Evolutionary conservation across 2,329 filamentous ascomycete genomes (phyloP).

Genomic region (Fusarium miscanthi): DNA sequence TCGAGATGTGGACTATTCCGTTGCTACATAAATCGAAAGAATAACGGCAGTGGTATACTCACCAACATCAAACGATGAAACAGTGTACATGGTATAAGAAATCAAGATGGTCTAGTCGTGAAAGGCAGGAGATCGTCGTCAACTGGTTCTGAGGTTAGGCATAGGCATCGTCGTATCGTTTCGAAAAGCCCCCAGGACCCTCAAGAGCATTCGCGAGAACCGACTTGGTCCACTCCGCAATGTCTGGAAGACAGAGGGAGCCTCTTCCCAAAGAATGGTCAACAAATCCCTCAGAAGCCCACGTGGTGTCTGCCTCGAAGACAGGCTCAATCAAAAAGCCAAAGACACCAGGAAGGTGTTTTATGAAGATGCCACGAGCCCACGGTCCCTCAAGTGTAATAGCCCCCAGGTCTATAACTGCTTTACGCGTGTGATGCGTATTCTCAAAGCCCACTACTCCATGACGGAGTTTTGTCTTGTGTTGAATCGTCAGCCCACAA

Average conservation of each 20-base stretch:
- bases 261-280: conserved; percentile 50
- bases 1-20: conserved; percentile 32
- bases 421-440: conserved; percentile 56
- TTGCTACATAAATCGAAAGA: conserved; percentile 38
- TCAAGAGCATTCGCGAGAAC: conserved; percentile 52
- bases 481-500: conserved; percentile 69
- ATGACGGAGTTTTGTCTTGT: conserved; percentile 51
- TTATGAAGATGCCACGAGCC: conserved; percentile 52
- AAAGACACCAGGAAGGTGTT: conserved; percentile 33
- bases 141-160: conserved; percentile 30
- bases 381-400: conserved; percentile 53
- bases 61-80: conserved; percentile 43
- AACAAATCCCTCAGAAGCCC: conserved; percentile 58
- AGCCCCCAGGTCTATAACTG: conserved; percentile 68
- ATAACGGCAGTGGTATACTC: conserved; percentile 44
- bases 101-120: conserved; percentile 28
- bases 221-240: conserved; percentile 48
- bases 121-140: conserved; percentile 31
- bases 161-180: conserved; percentile 35
- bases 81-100: conserved; percentile 32
- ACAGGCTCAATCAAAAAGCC: conserved; percentile 50
- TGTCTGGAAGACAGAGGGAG: conserved; percentile 29
- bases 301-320: conserved; percentile 44
- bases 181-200: conserved; percentile 53
- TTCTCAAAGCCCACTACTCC: conserved; percentile 65